phyloP scores from a whole-genome alignment of 768 basidiomycete species.

The Termitomyces sp. region DNA sequence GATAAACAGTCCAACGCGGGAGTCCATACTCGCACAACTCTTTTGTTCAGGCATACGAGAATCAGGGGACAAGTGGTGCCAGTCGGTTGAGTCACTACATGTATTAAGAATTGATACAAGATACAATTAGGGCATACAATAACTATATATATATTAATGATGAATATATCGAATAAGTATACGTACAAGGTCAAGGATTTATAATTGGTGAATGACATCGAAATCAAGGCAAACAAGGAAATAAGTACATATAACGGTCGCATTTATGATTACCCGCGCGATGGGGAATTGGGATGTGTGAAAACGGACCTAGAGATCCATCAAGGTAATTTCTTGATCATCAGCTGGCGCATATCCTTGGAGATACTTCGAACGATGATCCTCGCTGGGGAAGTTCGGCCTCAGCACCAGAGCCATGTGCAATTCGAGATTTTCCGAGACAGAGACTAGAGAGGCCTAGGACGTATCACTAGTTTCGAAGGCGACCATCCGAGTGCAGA shows the following conservation, averaged over 20 bases:
- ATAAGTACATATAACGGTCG: too few relatives aligned
- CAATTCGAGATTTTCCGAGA: neutral
- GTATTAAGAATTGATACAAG: neutral
- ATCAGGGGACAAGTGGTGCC: too few relatives aligned
- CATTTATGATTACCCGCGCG: neutral
- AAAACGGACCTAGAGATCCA: neutral
- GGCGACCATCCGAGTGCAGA: constrained; percentile 9
- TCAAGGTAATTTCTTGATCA: neutral
- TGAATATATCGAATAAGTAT: too few relatives aligned
- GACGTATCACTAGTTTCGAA: constrained; percentile 4
- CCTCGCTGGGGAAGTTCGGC: neutral
- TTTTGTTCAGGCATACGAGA: neutral
- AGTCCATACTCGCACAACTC: neutral
- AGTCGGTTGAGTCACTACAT: neutral
- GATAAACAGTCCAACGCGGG: neutral
- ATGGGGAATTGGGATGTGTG: too few relatives aligned
- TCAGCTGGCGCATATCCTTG: neutral
- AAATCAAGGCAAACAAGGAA: too few relatives aligned
- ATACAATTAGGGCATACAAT: too few relatives aligned
- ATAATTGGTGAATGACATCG: too few relatives aligned
- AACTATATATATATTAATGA: too few relatives aligned
- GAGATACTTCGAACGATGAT: neutral
- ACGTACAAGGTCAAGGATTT: too few relatives aligned
- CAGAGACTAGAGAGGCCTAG: neutral
- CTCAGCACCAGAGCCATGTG: neutral